A percentile compares a stretch with the other conserved stretches of the same genome.
Conservation (phyloP, 768 basidiomycete genomes). For the Rhodotorula sphaerocarpa region DNA sequence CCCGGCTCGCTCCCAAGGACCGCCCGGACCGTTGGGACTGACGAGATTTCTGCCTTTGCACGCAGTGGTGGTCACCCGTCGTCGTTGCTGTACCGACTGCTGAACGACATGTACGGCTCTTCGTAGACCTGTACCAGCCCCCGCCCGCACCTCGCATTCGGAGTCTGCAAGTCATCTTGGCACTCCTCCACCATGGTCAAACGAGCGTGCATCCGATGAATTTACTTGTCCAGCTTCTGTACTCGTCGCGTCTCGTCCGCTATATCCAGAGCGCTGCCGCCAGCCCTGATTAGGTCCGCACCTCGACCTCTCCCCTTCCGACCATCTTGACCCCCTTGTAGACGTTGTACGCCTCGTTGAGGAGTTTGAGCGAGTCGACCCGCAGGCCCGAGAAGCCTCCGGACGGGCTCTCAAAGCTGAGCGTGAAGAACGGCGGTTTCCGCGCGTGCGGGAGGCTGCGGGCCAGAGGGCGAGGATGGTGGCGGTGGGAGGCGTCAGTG, state of each 20-base stretch:
- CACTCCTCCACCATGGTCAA: too few relatives aligned
- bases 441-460: conserved; percentile 3
- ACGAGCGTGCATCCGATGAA: too few relatives aligned
- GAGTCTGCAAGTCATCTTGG: too few relatives aligned
- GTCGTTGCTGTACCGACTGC: conserved; percentile 69
- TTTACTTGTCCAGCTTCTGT: too few relatives aligned
- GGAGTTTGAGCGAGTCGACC: conserved; percentile 15
- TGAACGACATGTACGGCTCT: conserved; percentile 32
- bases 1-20: too few relatives aligned
- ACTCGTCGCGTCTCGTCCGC: too few relatives aligned
- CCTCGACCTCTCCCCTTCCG: conserved; percentile 19
- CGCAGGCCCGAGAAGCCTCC: conserved; percentile 25
- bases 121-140: background rate
- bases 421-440: conserved; percentile 17
- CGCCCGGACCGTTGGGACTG: too few relatives aligned
- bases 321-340: conserved; percentile 33
- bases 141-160: background rate
- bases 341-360: conserved; percentile 19
- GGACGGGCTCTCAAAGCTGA: conserved; percentile 18
- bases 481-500: too few relatives aligned
- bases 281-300: too few relatives aligned
- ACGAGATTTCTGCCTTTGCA: background rate
- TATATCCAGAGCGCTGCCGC: too few relatives aligned
- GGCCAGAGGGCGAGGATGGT: background rate
- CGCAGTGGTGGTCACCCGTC: conserved; percentile 89